phyloP scores from a whole-genome alignment of 371 early-diverging fungal genomes.

The Mortierella sp. region DNA sequence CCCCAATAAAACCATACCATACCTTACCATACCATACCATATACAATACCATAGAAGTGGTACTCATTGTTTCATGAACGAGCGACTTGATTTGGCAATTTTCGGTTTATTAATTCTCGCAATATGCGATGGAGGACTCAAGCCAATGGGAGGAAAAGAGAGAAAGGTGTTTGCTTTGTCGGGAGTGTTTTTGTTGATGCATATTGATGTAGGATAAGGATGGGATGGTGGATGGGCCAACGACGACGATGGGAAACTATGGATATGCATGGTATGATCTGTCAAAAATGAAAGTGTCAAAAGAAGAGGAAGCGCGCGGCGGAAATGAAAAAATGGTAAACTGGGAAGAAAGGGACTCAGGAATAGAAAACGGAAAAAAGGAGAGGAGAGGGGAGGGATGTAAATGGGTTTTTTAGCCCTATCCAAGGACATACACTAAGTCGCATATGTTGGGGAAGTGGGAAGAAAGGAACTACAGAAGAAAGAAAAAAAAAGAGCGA shows the following conservation, averaged over 20 bases:
- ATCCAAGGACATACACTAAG: no score
- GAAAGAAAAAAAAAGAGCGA: not conserved
- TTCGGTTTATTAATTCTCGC: slow-evolving; percentile 7
- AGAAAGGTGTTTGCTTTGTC: not conserved
- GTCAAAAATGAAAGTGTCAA: not conserved
- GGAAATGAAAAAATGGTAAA: not conserved
- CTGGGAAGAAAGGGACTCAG: not conserved
- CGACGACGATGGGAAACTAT: not conserved
- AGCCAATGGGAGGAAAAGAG: not conserved
- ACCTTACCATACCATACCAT: not conserved
- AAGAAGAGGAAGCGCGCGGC: not conserved
- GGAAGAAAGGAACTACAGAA: not conserved
- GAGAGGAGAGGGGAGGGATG: not conserved
- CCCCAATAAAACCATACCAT: not conserved
- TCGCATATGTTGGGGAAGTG: not conserved
- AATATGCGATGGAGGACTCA: not conserved
- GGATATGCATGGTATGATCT: not conserved
- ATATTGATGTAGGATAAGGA: not conserved
- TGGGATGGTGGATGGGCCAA: not conserved
- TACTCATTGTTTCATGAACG: not conserved
- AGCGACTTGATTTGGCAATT: not conserved
- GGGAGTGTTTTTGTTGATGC: not conserved
- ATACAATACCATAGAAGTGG: not conserved
- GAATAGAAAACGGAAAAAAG: not conserved
- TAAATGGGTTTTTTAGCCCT: no score